These are phyloP conservation scores for Suillus cothurnatus DNA, from an alignment of 768 basidiomycete species.

Conservation along the genomic window DNA sequence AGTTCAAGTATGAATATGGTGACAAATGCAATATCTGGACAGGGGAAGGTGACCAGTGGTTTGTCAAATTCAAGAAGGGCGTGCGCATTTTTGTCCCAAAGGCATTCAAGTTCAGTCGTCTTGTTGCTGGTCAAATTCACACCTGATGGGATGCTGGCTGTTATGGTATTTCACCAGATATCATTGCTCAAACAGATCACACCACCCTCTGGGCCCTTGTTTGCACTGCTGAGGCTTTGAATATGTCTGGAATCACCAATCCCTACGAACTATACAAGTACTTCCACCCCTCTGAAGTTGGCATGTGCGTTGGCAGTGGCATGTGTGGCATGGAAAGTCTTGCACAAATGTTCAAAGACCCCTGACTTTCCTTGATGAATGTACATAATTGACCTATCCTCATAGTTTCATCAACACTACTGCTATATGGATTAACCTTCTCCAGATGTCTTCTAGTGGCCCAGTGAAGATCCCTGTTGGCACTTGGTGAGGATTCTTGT, in stretches of 20 bases:
- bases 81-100: too few species aligned
- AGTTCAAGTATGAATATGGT: too few species aligned
- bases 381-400: slow-evolving; percentile 12
- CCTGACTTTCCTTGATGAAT: not conserved
- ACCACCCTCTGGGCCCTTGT: slow-evolving; percentile 94
- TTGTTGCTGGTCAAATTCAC: too few species aligned
- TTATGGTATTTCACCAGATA: slow-evolving; percentile 96
- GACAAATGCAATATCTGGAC: too few species aligned
- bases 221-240: slow-evolving; percentile 92
- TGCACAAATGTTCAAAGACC: slow-evolving; percentile 98
- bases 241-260: slow-evolving; percentile 97
- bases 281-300: slow-evolving; percentile 95
- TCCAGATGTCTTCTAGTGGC: slow-evolving; percentile 93
- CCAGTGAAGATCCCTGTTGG: slow-evolving; percentile 99
- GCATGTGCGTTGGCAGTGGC: slow-evolving; percentile 91
- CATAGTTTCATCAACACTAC: slow-evolving; percentile 97
- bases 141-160: slow-evolving; percentile 83
- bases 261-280: slow-evolving; percentile 98
- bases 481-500: slow-evolving; percentile 69
- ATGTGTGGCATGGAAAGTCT: slow-evolving; percentile 96
- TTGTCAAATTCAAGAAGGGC: too few species aligned
- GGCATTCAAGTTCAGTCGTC: too few species aligned
- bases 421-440: slow-evolving; percentile 95
- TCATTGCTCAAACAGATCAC: slow-evolving; percentile 91
- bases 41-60: too few species aligned